Conservation (phyloP, 176 grass and related monocot genomes). For the Coix lacrymajobi region DNA sequence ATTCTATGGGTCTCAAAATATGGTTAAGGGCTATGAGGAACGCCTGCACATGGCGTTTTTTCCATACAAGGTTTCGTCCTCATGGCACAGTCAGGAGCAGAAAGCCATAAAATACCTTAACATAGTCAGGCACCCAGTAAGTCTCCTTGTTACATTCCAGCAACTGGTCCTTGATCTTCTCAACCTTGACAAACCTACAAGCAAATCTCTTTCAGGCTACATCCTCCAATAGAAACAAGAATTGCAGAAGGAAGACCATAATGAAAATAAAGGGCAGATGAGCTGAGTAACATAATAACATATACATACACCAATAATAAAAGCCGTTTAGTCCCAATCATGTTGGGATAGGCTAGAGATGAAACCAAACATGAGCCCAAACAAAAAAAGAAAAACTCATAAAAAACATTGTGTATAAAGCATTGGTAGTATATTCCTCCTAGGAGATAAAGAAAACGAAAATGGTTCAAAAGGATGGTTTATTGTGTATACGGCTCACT, state of each 20-base stretch:
- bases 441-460: not conserved
- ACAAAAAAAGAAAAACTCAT: not conserved
- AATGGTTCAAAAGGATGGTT: conserved; percentile 11
- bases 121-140: conserved; percentile 98
- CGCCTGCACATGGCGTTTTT: not conserved
- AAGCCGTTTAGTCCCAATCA: not conserved
- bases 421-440: not conserved
- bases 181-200: conserved; percentile 96
- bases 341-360: not conserved
- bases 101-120: conserved; percentile 64
- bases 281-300: not conserved
- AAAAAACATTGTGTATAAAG: not conserved
- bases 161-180: conserved; percentile 91
- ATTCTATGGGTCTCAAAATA: not conserved
- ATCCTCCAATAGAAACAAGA: conserved; percentile 23
- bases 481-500: not conserved
- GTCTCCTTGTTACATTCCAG: conserved; percentile 93
- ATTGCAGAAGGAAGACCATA: not conserved
- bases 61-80: not conserved
- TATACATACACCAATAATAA: not conserved
- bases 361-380: not conserved
- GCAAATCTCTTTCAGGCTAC: conserved; percentile 26
- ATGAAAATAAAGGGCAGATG: not conserved
- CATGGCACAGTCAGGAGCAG: not conserved
- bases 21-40: not conserved